phyloP scores from a whole-genome alignment of 2,329 filamentous ascomycete species.

The Emergomyces orientalis region DNA sequence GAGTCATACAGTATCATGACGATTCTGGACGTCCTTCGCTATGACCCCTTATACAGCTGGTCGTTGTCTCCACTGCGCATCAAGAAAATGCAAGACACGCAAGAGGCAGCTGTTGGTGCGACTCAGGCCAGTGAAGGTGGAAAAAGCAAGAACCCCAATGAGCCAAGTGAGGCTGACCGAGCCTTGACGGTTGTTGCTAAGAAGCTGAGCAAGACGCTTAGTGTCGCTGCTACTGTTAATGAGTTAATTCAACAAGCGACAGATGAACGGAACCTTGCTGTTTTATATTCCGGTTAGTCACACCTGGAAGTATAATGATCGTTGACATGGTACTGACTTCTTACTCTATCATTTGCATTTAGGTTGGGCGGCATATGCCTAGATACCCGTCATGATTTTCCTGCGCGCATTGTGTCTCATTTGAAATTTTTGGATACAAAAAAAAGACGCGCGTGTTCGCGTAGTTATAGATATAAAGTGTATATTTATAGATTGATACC shows the following conservation, averaged over 20 bases:
- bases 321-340: not conserved
- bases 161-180: constrained; percentile 74
- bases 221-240: constrained; percentile 90
- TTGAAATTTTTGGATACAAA: not conserved
- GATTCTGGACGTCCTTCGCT: constrained; percentile 92
- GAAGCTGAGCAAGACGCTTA: constrained; percentile 89
- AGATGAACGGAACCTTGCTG: constrained; percentile 83
- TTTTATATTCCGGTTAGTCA: constrained; percentile 67
- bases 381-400: constrained; percentile 2
- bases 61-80: constrained; percentile 65
- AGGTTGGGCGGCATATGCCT: constrained; percentile 47
- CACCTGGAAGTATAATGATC: constrained; percentile 12
- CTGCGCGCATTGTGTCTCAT: not conserved
- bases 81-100: constrained; percentile 55
- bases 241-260: constrained; percentile 93
- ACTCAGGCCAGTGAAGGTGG: constrained; percentile 25
- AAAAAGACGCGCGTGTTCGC: not conserved
- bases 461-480: not conserved
- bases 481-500: not conserved
- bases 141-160: constrained; percentile 40
- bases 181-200: constrained; percentile 89
- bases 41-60: constrained; percentile 95
- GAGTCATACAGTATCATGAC: constrained; percentile 98
- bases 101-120: constrained; percentile 36
- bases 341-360: constrained; percentile 9